Base-by-base conservation (phyloP, 73 alveolate species). In the Tetrahymena thermophila region DNA sequence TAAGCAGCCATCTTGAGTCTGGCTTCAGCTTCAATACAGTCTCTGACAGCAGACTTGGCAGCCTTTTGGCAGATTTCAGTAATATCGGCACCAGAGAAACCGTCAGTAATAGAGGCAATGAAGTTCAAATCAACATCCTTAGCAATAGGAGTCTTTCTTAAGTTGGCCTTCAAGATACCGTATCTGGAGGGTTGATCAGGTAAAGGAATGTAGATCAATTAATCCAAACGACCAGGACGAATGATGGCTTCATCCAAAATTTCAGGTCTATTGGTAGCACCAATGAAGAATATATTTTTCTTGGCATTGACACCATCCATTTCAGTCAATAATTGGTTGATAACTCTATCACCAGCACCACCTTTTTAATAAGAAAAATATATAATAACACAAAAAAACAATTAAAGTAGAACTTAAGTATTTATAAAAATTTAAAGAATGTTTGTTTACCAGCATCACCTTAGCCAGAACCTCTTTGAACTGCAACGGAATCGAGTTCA, bases 81-180 rank as follows among this genome's bases (percentile, higher is more conserved):
- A 94, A 99, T 43, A 97, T 99, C 99, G 37, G 99, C 99, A 56
- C 99, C 99, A 50, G 99, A 97, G 97, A 99, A 99, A 93, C 99
- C 99, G 93, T 99, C 99, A 84, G 99, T 99, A 83, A 98, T 96
- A 85, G 97, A 97, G 35, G 99, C 99, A 19, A 99, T 85, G 98
- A 98, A 99, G 58, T 97, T 99, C 94, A 99, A 83, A 85, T 98
- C 98, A 83, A 99, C 98, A 94, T 99, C 98, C 23, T 97, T 98
- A 55, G 99, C 99, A 94, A 98, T 96, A 9, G 99, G 99, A 56
- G 99, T 96, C 97, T 99, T 99, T 97, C 99, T 98, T 94, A 98
- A 96, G 38, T 98, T 98, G 21, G 99, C 99, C 97, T 99, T 98
- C 93, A 99, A 96, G 50, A 99, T 98, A 95, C 97, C 96, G 94